Evolutionary conservation across 805 yeast genomes (phyloP).

Genomic region (Yamadazyma nakazawae): DNA sequence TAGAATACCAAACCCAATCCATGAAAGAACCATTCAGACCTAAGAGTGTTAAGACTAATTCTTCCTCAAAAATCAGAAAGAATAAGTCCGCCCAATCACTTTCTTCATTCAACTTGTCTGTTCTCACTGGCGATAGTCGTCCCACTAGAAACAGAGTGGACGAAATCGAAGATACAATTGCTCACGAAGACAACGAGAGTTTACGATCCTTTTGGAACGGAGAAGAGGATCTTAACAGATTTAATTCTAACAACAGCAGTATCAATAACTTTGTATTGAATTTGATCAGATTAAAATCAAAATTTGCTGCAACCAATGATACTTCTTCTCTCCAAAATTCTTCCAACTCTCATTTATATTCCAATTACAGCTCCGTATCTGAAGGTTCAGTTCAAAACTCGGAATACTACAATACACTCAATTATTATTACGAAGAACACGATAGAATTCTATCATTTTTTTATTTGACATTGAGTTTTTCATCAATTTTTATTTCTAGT

Average conservation of each 20-base stretch:
- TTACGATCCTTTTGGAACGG: slow-evolving; percentile 14
- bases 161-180: slow-evolving; percentile 13
- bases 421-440: slow-evolving; percentile 30
- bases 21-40: slow-evolving; percentile 1
- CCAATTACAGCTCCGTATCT: slow-evolving; percentile 5
- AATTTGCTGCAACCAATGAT: slow-evolving; percentile 3
- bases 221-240: slow-evolving; percentile 1
- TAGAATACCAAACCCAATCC: slow-evolving; percentile 8
- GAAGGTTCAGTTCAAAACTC: slow-evolving; percentile 31
- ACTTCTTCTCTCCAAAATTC: slow-evolving; percentile 6
- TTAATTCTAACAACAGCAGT: neutral
- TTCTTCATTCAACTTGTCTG: slow-evolving; percentile 11
- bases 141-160: neutral
- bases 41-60: neutral
- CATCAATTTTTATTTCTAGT: slow-evolving; percentile 36
- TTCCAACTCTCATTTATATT: slow-evolving; percentile 5
- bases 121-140: slow-evolving; percentile 11
- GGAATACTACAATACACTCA: slow-evolving; percentile 19
- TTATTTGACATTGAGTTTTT: slow-evolving; percentile 28
- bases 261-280: slow-evolving; percentile 8
- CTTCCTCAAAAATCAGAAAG: slow-evolving; percentile 6
- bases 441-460: slow-evolving; percentile 35
- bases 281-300: slow-evolving; percentile 4
- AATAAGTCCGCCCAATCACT: slow-evolving; percentile 10
- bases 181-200: slow-evolving; percentile 16